Evolutionary conservation across 2,329 filamentous ascomycete genomes (phyloP).

Genomic region (Coniochaeta sp.): DNA sequence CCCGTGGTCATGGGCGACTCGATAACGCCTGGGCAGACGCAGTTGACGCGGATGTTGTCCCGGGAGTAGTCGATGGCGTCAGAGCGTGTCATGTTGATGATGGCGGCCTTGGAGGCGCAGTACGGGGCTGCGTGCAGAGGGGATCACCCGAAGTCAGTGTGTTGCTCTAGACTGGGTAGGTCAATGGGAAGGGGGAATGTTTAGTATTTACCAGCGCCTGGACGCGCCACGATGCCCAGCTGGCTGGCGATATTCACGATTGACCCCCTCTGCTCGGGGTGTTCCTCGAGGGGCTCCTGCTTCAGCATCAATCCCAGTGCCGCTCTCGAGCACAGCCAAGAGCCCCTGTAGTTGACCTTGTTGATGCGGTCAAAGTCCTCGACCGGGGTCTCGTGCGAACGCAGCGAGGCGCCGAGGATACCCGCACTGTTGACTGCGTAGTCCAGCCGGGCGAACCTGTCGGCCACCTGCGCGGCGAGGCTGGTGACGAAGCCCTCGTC

Average conservation of each 20-base stretch:
- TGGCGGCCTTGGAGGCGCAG: conserved; percentile 49
- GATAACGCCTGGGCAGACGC: conserved; percentile 34
- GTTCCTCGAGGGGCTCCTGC: conserved; percentile 32
- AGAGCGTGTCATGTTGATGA: conserved; percentile 48
- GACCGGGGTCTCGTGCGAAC: conserved; percentile 36
- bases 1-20: conserved; percentile 38
- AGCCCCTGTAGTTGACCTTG: conserved; percentile 46
- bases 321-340: conserved; percentile 38
- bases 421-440: conserved; percentile 52
- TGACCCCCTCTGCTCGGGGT: conserved; percentile 34
- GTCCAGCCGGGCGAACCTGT: conserved; percentile 39
- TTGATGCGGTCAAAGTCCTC: conserved; percentile 45
- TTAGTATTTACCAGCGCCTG: conserved; percentile 33
- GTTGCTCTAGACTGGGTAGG: too few species aligned
- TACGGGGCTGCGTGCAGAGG: conserved; percentile 38
- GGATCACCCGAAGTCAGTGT: neutral
- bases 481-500: conserved; percentile 34
- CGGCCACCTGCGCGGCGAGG: conserved; percentile 23
- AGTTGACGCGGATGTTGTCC: conserved; percentile 30
- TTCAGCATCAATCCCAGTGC: conserved; percentile 36
- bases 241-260: conserved; percentile 47
- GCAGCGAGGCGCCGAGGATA: conserved; percentile 32
- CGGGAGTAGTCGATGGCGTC: conserved; percentile 49
- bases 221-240: conserved; percentile 39
- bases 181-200: neutral